phyloP scores from a whole-genome alignment of 257 asterid species.

The Plantago major region DNA sequence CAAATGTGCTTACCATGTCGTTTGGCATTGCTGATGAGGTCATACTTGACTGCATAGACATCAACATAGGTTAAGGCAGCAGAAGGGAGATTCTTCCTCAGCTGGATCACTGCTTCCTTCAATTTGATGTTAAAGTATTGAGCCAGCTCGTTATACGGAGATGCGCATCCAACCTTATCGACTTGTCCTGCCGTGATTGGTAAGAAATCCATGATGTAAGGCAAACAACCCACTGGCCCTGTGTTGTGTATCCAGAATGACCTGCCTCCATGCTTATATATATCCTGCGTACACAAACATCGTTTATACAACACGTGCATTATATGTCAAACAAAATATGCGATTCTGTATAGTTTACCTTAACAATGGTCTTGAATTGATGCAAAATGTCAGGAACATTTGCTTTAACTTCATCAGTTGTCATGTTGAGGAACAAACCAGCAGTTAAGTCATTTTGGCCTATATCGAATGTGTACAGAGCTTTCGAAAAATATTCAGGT shows the following conservation, averaged over 20 bases:
- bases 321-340: neutral
- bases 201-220: slow-evolving; percentile 55
- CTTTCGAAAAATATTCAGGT: slow-evolving; percentile 37
- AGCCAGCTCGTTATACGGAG: slow-evolving; percentile 62
- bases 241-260: slow-evolving; percentile 93
- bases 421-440: slow-evolving; percentile 74
- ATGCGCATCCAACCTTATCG: slow-evolving; percentile 64
- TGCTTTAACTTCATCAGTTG: slow-evolving; percentile 64
- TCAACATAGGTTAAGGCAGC: slow-evolving; percentile 83
- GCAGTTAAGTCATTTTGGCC: slow-evolving; percentile 83
- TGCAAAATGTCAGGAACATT: slow-evolving; percentile 60
- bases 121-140: slow-evolving; percentile 48
- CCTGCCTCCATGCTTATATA: slow-evolving; percentile 62
- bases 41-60: slow-evolving; percentile 63
- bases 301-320: neutral
- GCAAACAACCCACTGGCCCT: slow-evolving; percentile 85
- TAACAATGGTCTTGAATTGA: slow-evolving; percentile 57
- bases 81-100: slow-evolving; percentile 45
- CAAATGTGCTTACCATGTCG: slow-evolving; percentile 38
- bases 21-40: slow-evolving; percentile 58
- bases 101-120: slow-evolving; percentile 46
- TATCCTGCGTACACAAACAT: slow-evolving; percentile 27
- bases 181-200: slow-evolving; percentile 40
- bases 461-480: slow-evolving; percentile 77
- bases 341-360: slow-evolving; percentile 33